phyloP scores from a whole-genome alignment of 257 asterid species.

The Verbascum thapsus region DNA sequence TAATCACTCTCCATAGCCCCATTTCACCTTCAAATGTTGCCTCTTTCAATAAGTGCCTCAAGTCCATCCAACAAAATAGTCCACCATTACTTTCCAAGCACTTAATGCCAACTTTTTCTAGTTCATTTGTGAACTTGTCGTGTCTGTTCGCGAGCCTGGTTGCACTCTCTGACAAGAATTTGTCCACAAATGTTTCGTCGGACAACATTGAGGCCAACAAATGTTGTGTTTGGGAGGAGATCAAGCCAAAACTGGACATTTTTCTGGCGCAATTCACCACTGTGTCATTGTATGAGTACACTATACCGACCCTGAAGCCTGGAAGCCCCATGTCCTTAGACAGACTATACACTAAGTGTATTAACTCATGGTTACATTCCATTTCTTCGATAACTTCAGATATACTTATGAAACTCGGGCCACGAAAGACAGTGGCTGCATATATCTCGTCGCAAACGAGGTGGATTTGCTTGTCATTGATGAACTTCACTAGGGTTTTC shows the following conservation, averaged over 20 bases:
- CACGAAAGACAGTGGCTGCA: conserved; percentile 52
- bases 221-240: conserved; percentile 76
- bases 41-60: conserved; percentile 49
- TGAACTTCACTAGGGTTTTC: conserved; percentile 45
- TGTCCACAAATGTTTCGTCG: conserved; percentile 54
- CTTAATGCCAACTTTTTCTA: conserved; percentile 45
- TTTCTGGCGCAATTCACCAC: conserved; percentile 54
- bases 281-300: conserved; percentile 68
- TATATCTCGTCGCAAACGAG: conserved; percentile 86
- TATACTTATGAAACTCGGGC: conserved; percentile 45
- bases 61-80: conserved; percentile 83
- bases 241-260: conserved; percentile 83
- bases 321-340: conserved; percentile 90
- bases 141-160: conserved; percentile 48
- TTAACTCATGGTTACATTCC: conserved; percentile 41
- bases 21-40: conserved; percentile 57
- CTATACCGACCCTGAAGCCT: conserved; percentile 73
- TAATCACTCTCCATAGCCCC: conserved; percentile 56
- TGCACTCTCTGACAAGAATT: conserved; percentile 36
- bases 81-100: conserved; percentile 78
- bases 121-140: conserved; percentile 37
- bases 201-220: conserved; percentile 59
- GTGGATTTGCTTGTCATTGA: conserved; percentile 57
- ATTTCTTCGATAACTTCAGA: conserved; percentile 57
- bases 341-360: conserved; percentile 67